Base-by-base conservation (phyloP, 139 green algal species). In the Prasinococcaceae sp. region DNA sequence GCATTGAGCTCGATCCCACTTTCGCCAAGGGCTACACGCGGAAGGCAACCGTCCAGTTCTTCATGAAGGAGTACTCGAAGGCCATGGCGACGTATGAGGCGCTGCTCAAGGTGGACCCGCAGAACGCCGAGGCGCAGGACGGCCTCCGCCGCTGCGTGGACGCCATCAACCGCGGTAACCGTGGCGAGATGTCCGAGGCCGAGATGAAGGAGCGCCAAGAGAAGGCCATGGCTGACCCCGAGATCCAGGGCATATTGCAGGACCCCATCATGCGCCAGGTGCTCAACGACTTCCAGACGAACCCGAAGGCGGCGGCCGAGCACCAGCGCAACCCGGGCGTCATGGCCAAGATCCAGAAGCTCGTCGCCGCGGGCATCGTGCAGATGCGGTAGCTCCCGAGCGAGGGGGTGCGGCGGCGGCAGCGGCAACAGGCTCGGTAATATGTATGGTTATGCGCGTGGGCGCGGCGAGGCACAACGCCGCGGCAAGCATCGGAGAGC, bases 61-160 rank as follows among this genome's bases (percentile, higher is more conserved):
- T 98, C 73, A 96, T 89, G 78, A 94, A 94, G 75, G 84, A 92
- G 58, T 92, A 85, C 57, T 75, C 88, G 55, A 66, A 78, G 32
- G 58, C 84, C 25, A 32, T 78, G 9, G 58, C 65, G 50, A 76
- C 71, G 10, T 79, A 75, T 63, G 44, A 66, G 22, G 56, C 55
- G 44, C 92, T 92, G 0, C 72, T 99, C 22, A 68, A 79, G 51
- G 32, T 80, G 10, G 88, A 95, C 52, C 78, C 84, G 1, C 76
- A 92, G 32, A 97, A 84, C 62, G 61, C 67, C 14, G 92, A 99
- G 78, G 74, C 96, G 12, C 80, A 83, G 65, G 86, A 96, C 10
- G 92, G 92, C 30, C 50, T 94, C 3, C 55, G 67, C 45, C 69
- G 78, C 25, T 93, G 79, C 63, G 27, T 89, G 12, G 37, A 79